Percentiles rank a stretch among this genome's conserved stretches.
These are phyloP conservation scores for Mimosa bimucronata DNA, from an alignment of 306 rosid genomes.

Conservation along the genomic window DNA sequence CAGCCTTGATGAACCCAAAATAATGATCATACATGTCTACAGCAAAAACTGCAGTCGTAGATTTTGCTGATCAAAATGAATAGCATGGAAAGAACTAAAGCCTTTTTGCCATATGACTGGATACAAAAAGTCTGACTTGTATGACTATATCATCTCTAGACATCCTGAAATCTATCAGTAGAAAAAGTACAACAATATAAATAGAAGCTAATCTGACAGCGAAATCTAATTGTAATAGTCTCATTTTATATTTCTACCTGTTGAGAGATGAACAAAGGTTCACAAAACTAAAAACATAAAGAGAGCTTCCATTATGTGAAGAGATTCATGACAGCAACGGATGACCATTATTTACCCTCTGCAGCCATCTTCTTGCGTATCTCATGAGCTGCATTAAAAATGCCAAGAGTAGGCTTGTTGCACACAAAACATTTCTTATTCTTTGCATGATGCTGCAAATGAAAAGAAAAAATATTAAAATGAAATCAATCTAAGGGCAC, in stretches of 20 bases:
- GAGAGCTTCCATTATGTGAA: slow-evolving; percentile 1
- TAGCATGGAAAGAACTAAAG: not conserved
- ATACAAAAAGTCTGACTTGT: not conserved
- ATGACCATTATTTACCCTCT: slow-evolving; percentile 48
- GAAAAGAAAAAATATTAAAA: slow-evolving; percentile 7
- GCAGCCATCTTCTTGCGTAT: slow-evolving; percentile 61
- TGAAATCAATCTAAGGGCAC: slow-evolving; percentile 5
- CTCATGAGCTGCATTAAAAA: slow-evolving; percentile 74
- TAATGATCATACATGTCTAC: not conserved
- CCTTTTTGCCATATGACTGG: not conserved
- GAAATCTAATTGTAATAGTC: not conserved
- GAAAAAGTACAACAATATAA: slow-evolving; percentile 19
- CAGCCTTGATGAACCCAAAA: not conserved
- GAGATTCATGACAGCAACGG: slow-evolving; percentile 7
- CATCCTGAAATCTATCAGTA: slow-evolving; percentile 27
- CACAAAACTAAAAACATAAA: not conserved
- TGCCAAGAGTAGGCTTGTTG: slow-evolving; percentile 77
- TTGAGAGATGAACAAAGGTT: not conserved
- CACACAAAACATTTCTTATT: slow-evolving; percentile 87
- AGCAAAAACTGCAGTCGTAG: not conserved
- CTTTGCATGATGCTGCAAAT: slow-evolving; percentile 73
- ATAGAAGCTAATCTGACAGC: slow-evolving; percentile 7
- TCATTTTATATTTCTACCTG: slow-evolving; percentile 1
- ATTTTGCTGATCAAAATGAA: not conserved
- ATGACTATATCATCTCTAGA: slow-evolving; percentile 6